A percentile compares a stretch with the other conserved stretches of the same genome.
Conservation (phyloP, 179 eudicot genomes). For the Camellia oleifera region DNA sequence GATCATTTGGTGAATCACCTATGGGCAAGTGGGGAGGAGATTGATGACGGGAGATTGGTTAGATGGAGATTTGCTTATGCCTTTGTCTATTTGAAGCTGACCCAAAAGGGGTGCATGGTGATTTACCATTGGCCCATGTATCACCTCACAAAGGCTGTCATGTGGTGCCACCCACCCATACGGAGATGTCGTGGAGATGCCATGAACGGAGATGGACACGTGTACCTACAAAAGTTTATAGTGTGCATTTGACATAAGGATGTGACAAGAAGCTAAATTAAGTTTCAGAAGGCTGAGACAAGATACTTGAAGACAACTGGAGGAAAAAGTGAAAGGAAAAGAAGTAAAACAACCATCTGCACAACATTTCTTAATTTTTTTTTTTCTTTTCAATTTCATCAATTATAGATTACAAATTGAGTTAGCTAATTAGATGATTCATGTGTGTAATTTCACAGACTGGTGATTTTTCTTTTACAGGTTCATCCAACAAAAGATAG, state of each 20-base stretch:
- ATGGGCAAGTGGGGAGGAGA: too few species aligned
- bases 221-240: not conserved
- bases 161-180: too few species aligned
- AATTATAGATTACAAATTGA: not conserved
- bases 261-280: not conserved
- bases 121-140: too few species aligned
- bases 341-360: not conserved
- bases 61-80: too few species aligned
- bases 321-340: not conserved
- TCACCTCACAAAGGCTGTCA: too few species aligned
- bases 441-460: not conserved
- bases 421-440: not conserved
- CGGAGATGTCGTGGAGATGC: too few species aligned
- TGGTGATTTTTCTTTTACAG: conserved; percentile 28
- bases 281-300: not conserved
- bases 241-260: not conserved
- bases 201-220: too few species aligned
- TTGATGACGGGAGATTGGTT: too few species aligned
- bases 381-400: not conserved
- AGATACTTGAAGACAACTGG: not conserved
- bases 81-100: too few species aligned
- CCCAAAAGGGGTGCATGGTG: too few species aligned
- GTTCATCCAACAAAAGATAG: conserved; percentile 85
- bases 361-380: not conserved
- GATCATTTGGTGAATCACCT: too few species aligned